phyloP scores from a whole-genome alignment of 495 filamentous ascomycete species.

The Ascobolus immersus region DNA sequence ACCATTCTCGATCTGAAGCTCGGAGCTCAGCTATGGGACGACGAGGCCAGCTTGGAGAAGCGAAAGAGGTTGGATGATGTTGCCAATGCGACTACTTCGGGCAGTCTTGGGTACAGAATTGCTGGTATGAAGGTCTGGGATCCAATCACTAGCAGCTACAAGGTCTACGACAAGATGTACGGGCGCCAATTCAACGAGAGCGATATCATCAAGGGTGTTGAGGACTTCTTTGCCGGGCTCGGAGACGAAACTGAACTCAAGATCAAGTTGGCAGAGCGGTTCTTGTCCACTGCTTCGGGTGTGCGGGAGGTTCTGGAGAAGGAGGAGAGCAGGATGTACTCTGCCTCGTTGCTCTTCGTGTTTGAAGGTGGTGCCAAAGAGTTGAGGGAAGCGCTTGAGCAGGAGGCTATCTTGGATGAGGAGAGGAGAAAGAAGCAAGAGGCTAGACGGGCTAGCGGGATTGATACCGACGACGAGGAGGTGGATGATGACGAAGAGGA shows the following conservation, averaged over 20 bases:
- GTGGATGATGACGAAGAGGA: constrained; percentile 34
- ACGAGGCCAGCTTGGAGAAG: constrained; percentile 55
- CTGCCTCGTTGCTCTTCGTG: constrained; percentile 63
- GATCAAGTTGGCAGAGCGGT: constrained; percentile 33
- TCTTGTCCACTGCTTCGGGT: constrained; percentile 38
- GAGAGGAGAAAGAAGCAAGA: constrained; percentile 16
- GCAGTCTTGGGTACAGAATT: constrained; percentile 58
- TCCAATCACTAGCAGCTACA: constrained; percentile 28
- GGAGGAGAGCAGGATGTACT: constrained; percentile 83
- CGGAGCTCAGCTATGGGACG: constrained; percentile 62
- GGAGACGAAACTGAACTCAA: constrained; percentile 27
- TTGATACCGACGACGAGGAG: constrained; percentile 16
- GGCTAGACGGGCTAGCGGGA: too few species aligned
- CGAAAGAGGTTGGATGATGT: constrained; percentile 55
- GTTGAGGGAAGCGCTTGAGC: constrained; percentile 37
- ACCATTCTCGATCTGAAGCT: constrained; percentile 94
- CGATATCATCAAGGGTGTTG: constrained; percentile 51
- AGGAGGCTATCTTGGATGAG: constrained; percentile 25
- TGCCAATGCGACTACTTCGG: constrained; percentile 51
- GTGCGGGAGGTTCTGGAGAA: constrained; percentile 39
- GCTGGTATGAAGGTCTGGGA: constrained; percentile 79
- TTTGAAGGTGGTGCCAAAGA: constrained; percentile 68
- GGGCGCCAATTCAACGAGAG: constrained; percentile 45
- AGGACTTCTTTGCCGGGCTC: constrained; percentile 41
- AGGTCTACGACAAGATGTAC: constrained; percentile 67